These are phyloP conservation scores for Calonectria montana DNA, from an alignment of 2,329 filamentous ascomycete species.

Conservation along the genomic window DNA sequence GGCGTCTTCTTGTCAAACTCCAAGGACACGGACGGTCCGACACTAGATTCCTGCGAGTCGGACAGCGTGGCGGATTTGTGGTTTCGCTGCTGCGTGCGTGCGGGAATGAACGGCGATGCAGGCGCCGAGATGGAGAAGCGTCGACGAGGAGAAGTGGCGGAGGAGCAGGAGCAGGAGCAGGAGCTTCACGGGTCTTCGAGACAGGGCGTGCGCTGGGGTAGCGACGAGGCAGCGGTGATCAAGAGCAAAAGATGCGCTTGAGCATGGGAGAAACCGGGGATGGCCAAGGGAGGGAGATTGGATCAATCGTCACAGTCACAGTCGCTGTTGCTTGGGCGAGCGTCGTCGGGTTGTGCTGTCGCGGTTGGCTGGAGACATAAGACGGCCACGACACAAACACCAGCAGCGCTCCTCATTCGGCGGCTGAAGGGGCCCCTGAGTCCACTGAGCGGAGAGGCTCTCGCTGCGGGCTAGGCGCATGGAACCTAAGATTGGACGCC, in stretches of 20 bases:
- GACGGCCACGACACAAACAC: constrained; percentile 15
- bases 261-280: background rate
- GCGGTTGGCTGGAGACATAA: constrained; percentile 24
- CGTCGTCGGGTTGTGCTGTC: constrained; percentile 1
- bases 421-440: constrained; percentile 38
- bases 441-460: constrained; percentile 29
- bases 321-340: constrained; percentile 13
- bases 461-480: constrained; percentile 30
- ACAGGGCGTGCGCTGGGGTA: background rate
- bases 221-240: constrained; percentile 1
- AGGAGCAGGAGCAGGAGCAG: constrained; percentile 12
- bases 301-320: constrained; percentile 19
- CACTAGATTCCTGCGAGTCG: constrained; percentile 46
- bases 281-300: constrained; percentile 6
- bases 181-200: constrained; percentile 29
- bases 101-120: background rate
- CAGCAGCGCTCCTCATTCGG: constrained; percentile 40
- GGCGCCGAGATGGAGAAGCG: constrained; percentile 16
- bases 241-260: background rate
- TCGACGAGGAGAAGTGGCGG: constrained; percentile 26
- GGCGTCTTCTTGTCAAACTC: constrained; percentile 48
- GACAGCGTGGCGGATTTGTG: constrained; percentile 53
- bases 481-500: constrained; percentile 42
- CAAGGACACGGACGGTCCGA: constrained; percentile 51
- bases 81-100: constrained; percentile 29